These are phyloP conservation scores for Lactarius quietus DNA, from an alignment of 768 basidiomycete species.

Conservation along the genomic window DNA sequence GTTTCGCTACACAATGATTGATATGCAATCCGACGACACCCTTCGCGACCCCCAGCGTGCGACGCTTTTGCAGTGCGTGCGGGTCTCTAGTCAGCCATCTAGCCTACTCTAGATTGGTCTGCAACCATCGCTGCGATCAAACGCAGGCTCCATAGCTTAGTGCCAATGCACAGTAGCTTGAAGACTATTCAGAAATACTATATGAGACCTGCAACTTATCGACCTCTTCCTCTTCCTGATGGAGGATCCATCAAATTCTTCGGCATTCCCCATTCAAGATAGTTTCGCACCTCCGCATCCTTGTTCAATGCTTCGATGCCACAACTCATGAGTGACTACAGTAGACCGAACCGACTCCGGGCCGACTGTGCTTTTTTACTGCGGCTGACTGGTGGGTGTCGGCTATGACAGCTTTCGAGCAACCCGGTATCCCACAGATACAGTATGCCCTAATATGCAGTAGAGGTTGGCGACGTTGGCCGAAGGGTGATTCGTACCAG, in stretches of 20 bases:
- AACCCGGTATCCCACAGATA: too few species aligned
- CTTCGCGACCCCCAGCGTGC: too few species aligned
- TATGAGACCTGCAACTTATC: neutral
- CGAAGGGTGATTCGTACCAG: too few species aligned
- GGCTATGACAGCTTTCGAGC: too few species aligned
- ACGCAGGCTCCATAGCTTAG: neutral
- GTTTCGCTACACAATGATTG: too few species aligned
- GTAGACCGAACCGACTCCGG: too few species aligned
- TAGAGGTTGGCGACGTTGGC: too few species aligned
- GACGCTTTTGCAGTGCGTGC: neutral
- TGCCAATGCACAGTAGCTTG: too few species aligned
- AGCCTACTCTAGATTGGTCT: neutral
- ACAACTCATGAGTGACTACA: constrained; percentile 56
- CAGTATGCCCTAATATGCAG: too few species aligned
- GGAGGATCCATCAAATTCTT: neutral
- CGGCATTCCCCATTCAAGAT: neutral
- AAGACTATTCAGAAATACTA: neutral
- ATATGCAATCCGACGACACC: too few species aligned
- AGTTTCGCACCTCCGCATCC: constrained; percentile 36
- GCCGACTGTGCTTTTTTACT: too few species aligned
- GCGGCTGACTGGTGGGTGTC: too few species aligned
- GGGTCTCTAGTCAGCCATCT: neutral
- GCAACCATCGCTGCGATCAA: neutral
- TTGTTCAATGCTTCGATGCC: constrained; percentile 70
- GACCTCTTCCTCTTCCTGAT: neutral